phyloP scores from a whole-genome alignment of 2,329 filamentous ascomycete species.

The Talaromyces albobiverticillius region DNA sequence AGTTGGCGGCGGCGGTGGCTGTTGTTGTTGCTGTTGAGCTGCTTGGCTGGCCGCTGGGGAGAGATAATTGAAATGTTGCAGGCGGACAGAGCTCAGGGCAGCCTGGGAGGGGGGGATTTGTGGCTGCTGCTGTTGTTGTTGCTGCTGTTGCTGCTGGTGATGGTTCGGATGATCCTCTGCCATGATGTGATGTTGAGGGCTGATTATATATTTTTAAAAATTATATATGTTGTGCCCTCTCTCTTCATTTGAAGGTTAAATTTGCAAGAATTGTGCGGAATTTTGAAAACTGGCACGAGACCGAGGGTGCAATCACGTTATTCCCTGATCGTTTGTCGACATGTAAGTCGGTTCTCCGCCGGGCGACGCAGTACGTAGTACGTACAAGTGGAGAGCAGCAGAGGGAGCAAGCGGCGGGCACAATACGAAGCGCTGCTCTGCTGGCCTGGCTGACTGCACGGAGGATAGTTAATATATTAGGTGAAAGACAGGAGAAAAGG shows the following conservation, averaged over 20 bases:
- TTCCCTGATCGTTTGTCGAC: conserved; percentile 10
- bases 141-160: conserved; percentile 3
- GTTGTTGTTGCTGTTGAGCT: conserved; percentile 1
- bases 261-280: not conserved
- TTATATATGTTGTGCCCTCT: too few relatives aligned
- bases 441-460: too few relatives aligned
- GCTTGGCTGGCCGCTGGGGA: not conserved
- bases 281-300: conserved; percentile 6
- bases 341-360: too few relatives aligned
- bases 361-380: too few relatives aligned
- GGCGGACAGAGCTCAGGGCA: conserved; percentile 12
- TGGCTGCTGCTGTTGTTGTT: conserved; percentile 4
- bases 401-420: too few relatives aligned
- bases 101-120: conserved; percentile 8
- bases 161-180: conserved; percentile 8
- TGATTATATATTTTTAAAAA: too few relatives aligned
- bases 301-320: conserved; percentile 3
- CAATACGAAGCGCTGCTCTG: too few relatives aligned
- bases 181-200: conserved; percentile 9
- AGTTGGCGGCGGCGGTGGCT: not conserved
- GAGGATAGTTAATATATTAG: too few relatives aligned
- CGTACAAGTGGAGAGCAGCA: too few relatives aligned
- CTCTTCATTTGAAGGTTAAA: not conserved
- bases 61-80: conserved; percentile 15
- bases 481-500: too few relatives aligned